These are phyloP conservation scores for Geranium rotundifolium DNA, from an alignment of 345 rosid genomes.

Conservation along the genomic window DNA sequence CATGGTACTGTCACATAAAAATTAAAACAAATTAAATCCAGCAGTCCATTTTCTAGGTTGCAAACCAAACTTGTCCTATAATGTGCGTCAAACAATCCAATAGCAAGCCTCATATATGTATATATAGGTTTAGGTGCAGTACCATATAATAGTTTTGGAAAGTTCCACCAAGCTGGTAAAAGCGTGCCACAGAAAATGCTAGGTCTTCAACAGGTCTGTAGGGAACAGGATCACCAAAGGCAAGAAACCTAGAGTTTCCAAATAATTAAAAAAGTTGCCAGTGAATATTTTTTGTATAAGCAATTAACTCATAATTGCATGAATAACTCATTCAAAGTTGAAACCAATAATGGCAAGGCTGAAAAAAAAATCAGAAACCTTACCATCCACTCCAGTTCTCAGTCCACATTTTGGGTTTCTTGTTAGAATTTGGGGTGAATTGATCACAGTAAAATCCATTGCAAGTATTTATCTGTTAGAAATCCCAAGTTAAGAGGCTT, in stretches of 20 bases:
- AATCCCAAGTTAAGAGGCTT: not conserved
- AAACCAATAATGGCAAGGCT: slow-evolving; percentile 1
- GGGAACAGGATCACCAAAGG: slow-evolving; percentile 72
- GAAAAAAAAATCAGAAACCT: slow-evolving; percentile 7
- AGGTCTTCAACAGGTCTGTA: slow-evolving; percentile 86
- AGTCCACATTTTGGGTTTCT: slow-evolving; percentile 93
- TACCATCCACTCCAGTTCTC: slow-evolving; percentile 99
- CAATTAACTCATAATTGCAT: slow-evolving; percentile 2
- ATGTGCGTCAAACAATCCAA: not conserved
- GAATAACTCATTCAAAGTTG: not conserved
- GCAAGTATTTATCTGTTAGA: slow-evolving; percentile 79
- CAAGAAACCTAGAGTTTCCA: slow-evolving; percentile 41
- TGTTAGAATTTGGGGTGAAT: slow-evolving; percentile 79
- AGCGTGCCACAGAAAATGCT: slow-evolving; percentile 85
- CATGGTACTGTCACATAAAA: slow-evolving; percentile 54
- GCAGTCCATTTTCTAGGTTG: not conserved
- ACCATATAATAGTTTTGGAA: slow-evolving; percentile 98
- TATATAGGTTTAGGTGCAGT: slow-evolving; percentile 6
- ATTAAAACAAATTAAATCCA: slow-evolving; percentile 12
- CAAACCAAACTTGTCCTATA: not conserved
- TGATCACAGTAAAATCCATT: slow-evolving; percentile 96
- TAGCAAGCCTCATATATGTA: not conserved
- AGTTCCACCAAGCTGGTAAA: slow-evolving; percentile 90
- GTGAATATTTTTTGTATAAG: not conserved
- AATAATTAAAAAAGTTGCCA: slow-evolving; percentile 1